Conservation (phyloP, 257 asterid species). For the Buddleja alternifolia region DNA sequence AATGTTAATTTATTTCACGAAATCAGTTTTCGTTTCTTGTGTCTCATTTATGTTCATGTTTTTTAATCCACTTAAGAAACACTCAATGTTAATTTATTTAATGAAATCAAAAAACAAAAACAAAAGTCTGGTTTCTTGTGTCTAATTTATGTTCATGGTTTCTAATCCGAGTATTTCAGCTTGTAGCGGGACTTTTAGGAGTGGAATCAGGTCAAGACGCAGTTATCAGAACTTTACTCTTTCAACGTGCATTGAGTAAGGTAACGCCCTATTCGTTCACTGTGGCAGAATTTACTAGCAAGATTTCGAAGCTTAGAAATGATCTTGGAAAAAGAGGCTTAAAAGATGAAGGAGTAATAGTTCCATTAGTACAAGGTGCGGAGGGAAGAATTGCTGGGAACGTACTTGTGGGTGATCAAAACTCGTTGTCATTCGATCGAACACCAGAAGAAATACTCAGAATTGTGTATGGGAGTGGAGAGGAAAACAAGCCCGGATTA, state of each 20-base stretch:
- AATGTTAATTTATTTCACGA: too few species aligned
- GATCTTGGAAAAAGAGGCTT: constrained; percentile 39
- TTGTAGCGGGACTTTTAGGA: constrained; percentile 53
- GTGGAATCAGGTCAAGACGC: constrained; percentile 66
- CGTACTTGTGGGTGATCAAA: constrained; percentile 36
- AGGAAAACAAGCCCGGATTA: constrained; percentile 41
- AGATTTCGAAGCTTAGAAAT: constrained; percentile 42
- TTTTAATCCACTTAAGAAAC: too few species aligned
- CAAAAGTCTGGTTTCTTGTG: too few species aligned
- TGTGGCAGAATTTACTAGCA: constrained; percentile 43
- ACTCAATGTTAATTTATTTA: too few species aligned
- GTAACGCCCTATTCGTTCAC: constrained; percentile 38
- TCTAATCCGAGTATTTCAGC: constrained; percentile 19
- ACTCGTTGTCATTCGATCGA: constrained; percentile 40
- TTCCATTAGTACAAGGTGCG: constrained; percentile 30
- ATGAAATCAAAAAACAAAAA: too few species aligned
- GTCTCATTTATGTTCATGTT: background rate
- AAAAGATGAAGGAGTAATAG: constrained; percentile 56
- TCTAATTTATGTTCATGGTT: background rate
- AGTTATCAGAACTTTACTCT: constrained; percentile 39
- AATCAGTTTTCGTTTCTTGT: too few species aligned
- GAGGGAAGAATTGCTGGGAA: constrained; percentile 42
- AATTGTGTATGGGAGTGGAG: constrained; percentile 48
- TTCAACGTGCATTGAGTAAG: background rate
- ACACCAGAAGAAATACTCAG: constrained; percentile 51